A percentile compares a stretch with the other conserved stretches of the same genome.
phyloP scores from a whole-genome alignment of 2,329 filamentous ascomycete genomes.

The Calonectria henricotiae region DNA sequence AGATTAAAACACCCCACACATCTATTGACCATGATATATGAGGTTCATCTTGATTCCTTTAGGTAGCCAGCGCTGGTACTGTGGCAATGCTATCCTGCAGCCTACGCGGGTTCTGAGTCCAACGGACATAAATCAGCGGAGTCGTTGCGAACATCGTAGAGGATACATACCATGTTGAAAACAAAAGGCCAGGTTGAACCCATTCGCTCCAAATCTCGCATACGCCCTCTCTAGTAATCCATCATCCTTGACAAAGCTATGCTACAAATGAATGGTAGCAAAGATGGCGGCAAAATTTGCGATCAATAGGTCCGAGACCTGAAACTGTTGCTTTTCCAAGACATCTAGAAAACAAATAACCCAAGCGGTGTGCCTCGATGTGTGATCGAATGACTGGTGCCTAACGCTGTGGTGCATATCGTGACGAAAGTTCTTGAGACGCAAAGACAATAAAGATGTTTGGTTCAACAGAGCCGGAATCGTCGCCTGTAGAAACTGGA shows the following conservation, averaged over 20 bases:
- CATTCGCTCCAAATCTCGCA: conserved; percentile 49
- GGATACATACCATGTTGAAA: conserved; percentile 46
- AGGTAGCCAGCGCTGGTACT: background rate
- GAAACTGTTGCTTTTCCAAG: conserved; percentile 62
- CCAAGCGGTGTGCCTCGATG: conserved; percentile 68
- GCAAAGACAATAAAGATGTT: conserved; percentile 67
- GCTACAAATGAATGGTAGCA: conserved; percentile 69
- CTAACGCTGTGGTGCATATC: conserved; percentile 70
- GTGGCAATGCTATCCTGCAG: background rate
- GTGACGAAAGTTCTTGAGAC: conserved; percentile 68
- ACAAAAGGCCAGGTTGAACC: conserved; percentile 49
- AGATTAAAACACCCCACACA: background rate
- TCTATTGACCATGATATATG: background rate
- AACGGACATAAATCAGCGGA: background rate
- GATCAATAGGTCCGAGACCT: conserved; percentile 57
- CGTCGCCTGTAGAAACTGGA: conserved; percentile 69
- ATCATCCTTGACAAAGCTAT: conserved; percentile 63
- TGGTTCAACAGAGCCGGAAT: conserved; percentile 70
- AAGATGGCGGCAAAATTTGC: conserved; percentile 68
- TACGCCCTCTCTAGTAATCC: conserved; percentile 44
- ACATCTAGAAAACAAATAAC: conserved; percentile 68
- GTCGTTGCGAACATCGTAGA: too few relatives aligned
- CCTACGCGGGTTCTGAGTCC: background rate
- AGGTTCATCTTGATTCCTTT: background rate
- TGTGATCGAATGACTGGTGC: conserved; percentile 68